Base-by-base conservation (phyloP, 2,329 filamentous ascomycete genomes). In the Meredithiella fracta region DNA sequence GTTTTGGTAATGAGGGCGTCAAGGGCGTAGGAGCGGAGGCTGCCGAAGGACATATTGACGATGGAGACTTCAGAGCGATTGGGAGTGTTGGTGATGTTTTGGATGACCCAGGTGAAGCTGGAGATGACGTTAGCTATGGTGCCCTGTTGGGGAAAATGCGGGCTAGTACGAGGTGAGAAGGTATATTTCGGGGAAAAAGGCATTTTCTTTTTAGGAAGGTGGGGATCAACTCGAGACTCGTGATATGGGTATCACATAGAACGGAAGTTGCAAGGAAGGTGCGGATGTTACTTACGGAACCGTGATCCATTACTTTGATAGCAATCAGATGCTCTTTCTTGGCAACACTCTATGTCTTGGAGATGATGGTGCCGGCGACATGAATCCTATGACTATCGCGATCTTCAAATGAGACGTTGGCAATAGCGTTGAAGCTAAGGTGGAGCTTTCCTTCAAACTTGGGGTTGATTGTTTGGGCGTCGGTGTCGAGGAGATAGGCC, bases 271-370 rank as follows among this genome's bases (percentile, higher is more conserved):
- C n/a, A n/a, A n/a, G n/a, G n/a, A n/a, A n/a, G n/a, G n/a, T n/a
- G n/a, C n/a, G n/a, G n/a, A n/a, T n/a, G n/a, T n/a, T n/a, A n/a
- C n/a, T 54, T 52, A 64, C 63, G 7, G 54, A 40, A 3, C 31
- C 49, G 26, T 62, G 63, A 47, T 66, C 65, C 53, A 75, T 69
- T 29, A 75, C 71, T 65, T 75, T 75, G 58, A 74, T 70, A 22
- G 69, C 68, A n/a, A 74, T 62, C 5, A 76, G 59, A 22, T 65
- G 68, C 5, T 68, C 66, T 61, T 69, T 68, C 65, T 74, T 75
- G 11, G 72, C 68, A 26, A 65, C 63, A 15, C 54, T 54, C 25
- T 53, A 59, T 14, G 40, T 47, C n/a, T 26, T n/a, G 15, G 47
- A 44, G 9, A 38, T 52, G 25, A 59, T 56, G 9, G 54, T 59